A percentile compares a stretch with the other conserved stretches of the same genome.
Evolutionary conservation across 2,329 filamentous ascomycete species (phyloP).

Genomic region (Colletotrichum karsti): DNA sequence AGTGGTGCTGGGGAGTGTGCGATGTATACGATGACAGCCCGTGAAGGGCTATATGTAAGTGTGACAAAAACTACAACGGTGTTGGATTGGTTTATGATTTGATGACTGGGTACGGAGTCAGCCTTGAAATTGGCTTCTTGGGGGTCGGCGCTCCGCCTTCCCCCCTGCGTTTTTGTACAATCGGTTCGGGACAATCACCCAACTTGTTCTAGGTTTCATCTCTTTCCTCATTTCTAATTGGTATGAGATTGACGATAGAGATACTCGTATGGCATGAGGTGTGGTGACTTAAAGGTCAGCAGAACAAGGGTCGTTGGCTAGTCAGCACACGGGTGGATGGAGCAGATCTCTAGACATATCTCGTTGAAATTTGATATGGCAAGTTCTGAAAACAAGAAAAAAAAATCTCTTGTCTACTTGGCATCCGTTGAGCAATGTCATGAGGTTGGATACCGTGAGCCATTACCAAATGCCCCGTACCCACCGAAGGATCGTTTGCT

Average conservation of each 20-base stretch:
- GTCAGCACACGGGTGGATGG: background rate
- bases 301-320: background rate
- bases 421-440: conserved; percentile 16
- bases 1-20: conserved; percentile 12
- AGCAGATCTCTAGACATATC: conserved; percentile 22
- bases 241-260: conserved; percentile 25
- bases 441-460: background rate
- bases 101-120: conserved; percentile 20
- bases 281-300: background rate
- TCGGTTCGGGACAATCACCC: conserved; percentile 11
- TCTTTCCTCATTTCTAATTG: conserved; percentile 20
- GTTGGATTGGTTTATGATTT: conserved; percentile 21
- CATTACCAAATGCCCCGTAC: background rate
- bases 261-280: background rate
- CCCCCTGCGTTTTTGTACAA: conserved; percentile 18
- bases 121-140: conserved; percentile 13
- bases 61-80: conserved; percentile 13
- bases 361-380: conserved; percentile 26
- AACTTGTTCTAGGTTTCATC: conserved; percentile 13
- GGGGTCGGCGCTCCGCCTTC: conserved; percentile 4
- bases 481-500: conserved; percentile 10
- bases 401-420: background rate
- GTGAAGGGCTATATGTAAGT: background rate
- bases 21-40: background rate
- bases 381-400: conserved; percentile 9